Evolutionary conservation across 148 eudicot genomes (phyloP), one percentile per base, ranked within the genome.

Genomic region (Camellia japonica): DNA sequence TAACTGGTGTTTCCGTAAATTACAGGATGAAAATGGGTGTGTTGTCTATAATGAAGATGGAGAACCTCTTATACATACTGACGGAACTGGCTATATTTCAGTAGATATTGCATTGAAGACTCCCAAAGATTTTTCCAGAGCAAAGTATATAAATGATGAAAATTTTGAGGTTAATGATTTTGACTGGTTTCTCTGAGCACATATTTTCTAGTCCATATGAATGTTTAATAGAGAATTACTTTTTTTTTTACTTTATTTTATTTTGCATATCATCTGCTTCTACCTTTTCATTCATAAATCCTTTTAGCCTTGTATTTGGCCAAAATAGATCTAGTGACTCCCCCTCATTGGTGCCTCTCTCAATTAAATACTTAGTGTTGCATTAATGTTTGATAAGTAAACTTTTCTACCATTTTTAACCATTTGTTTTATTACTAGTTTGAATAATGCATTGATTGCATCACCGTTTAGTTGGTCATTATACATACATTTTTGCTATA

Each of bases 61-160:
- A 7, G 88, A 91, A 69, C 83, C 80, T 78, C 69, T 80, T 46
- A 90, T 92, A 54, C 91, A 88, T 81, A 92, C 99, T 3, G 98
- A 95, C 85, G 99, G 99, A 59, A 95, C 99, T 14, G 99, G 99
- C 5, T 95, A 72, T 81, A 93, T 95, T 66, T 93, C 97, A 18
- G 91, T 92, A 84, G 95, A 93, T 80, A 88, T 95, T 56, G 99
- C 99, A 41, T 68, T 88, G 81, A 82, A 56, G 74, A 91, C 93
- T 76, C 95, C 97, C 0, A 87, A 82, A 75, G 90, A 86, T 71
- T 90, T 89, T 78, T 67, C 52, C n/a, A 83, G 67, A 59, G 90
- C 90, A 65, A 83, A 69, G 73, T 79, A 75, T 73, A 66, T 52
- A 11, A 69, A 74, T 56, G 86, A 79, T 23, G 78, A 69, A 19